phyloP scores from a whole-genome alignment of 2,329 filamentous ascomycete genomes.

The Botryosphaeria agaves region DNA sequence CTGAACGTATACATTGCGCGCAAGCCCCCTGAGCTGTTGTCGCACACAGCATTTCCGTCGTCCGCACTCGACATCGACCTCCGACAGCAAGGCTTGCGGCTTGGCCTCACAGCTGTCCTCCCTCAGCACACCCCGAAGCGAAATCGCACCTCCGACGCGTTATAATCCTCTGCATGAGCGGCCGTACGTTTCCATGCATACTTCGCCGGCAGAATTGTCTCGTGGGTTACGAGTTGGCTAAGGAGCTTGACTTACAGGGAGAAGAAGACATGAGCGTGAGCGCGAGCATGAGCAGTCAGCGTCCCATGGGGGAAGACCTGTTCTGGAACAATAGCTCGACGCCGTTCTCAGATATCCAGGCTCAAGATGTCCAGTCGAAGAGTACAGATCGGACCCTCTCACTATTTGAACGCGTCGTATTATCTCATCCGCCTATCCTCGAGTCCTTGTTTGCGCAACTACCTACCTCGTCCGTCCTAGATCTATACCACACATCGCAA shows the following conservation, averaged over 20 bases:
- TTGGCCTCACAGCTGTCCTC: too few relatives aligned
- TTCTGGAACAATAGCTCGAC: not conserved
- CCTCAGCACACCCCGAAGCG: too few relatives aligned
- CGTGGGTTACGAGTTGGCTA: constrained; percentile 10
- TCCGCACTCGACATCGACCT: too few relatives aligned
- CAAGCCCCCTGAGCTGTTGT: too few relatives aligned
- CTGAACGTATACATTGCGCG: too few relatives aligned
- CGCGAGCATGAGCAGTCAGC: too few relatives aligned
- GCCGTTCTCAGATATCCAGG: not conserved
- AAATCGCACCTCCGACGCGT: not conserved
- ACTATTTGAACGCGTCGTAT: constrained; percentile 36
- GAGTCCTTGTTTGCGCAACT: constrained; percentile 40
- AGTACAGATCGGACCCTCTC: not conserved
- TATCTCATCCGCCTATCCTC: constrained; percentile 38
- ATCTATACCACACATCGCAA: constrained; percentile 39
- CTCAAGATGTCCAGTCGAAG: not conserved
- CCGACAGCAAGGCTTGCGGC: too few relatives aligned
- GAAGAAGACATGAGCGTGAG: constrained; percentile 14
- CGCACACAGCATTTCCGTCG: too few relatives aligned
- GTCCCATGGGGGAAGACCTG: not conserved
- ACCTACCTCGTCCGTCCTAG: constrained; percentile 37
- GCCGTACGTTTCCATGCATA: constrained; percentile 12
- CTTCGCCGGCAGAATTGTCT: constrained; percentile 13
- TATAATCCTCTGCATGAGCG: constrained; percentile 10
- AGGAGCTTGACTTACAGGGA: constrained; percentile 8